Evolutionary conservation across 164 flowering plant genomes (phyloP).

Genomic region (Saururus chinensis): DNA sequence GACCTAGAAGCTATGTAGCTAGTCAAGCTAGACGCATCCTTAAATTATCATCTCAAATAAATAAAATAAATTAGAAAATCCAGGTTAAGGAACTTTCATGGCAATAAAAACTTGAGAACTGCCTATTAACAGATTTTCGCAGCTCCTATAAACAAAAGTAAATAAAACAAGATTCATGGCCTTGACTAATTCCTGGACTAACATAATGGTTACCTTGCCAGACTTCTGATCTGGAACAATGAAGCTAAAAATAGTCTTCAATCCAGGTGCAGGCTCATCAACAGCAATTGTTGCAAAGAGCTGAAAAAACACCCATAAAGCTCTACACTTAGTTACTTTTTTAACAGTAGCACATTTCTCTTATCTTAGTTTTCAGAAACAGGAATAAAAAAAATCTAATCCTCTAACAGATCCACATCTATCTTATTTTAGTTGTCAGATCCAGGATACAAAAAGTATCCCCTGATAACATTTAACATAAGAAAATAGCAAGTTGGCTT

Average conservation of each 20-base stretch:
- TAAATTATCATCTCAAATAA: too few relatives aligned
- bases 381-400: too few relatives aligned
- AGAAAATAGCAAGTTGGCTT: background rate
- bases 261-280: conserved; percentile 80
- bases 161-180: background rate
- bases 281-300: conserved; percentile 54
- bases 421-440: too few relatives aligned
- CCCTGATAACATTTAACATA: background rate
- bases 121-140: background rate
- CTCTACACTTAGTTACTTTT: background rate
- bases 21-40: too few relatives aligned
- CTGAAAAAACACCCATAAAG: conserved; percentile 18
- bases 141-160: background rate
- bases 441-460: background rate
- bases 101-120: too few relatives aligned
- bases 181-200: background rate
- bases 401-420: background rate
- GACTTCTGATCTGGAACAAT: conserved; percentile 72
- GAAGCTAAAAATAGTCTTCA: conserved; percentile 69
- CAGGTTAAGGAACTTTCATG: too few relatives aligned
- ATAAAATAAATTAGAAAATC: too few relatives aligned
- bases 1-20: too few relatives aligned
- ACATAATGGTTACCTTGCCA: conserved; percentile 46
- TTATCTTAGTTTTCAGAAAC: too few relatives aligned
- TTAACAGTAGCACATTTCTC: background rate